A percentile compares a stretch with the other conserved stretches of the same genome.
These are phyloP conservation scores for Gossypium trilobum DNA, from an alignment of 441 rosid species.

Conservation along the genomic window DNA sequence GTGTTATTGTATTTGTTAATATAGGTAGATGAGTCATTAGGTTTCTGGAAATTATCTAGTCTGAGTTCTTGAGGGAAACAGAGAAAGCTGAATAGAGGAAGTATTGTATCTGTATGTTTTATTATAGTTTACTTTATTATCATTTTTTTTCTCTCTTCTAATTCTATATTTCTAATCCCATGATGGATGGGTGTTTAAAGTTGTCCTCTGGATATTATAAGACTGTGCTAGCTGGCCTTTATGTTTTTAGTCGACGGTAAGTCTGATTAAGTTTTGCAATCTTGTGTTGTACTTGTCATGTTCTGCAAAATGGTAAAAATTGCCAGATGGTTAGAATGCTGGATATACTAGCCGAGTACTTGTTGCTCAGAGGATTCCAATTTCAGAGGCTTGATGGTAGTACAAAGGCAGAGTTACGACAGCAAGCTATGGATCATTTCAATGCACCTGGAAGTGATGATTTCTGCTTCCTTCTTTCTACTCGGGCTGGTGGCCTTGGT, in stretches of 20 bases:
- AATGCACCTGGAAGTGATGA: slow-evolving; percentile 98
- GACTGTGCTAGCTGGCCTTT: background rate
- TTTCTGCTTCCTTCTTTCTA: slow-evolving; percentile 97
- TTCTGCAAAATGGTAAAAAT: slow-evolving; percentile 6
- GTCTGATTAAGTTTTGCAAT: slow-evolving; percentile 5
- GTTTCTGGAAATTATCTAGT: background rate
- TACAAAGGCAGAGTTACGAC: slow-evolving; percentile 95
- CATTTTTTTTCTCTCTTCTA: background rate
- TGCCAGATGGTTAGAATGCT: slow-evolving; percentile 95
- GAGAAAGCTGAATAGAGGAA: background rate
- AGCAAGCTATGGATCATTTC: slow-evolving; percentile 98
- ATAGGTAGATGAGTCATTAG: background rate
- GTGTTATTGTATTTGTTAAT: background rate
- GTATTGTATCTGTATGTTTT: background rate
- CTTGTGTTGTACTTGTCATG: background rate
- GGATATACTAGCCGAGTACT: slow-evolving; percentile 88
- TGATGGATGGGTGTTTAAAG: background rate
- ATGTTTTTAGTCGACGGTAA: background rate
- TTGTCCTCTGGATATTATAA: background rate
- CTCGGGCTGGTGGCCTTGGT: slow-evolving; percentile 99
- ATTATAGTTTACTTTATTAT: background rate
- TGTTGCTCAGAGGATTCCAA: slow-evolving; percentile 89
- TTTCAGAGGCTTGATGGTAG: slow-evolving; percentile 99
- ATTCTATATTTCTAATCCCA: background rate
- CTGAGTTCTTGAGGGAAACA: background rate